These are phyloP conservation scores for Stentor roeselii DNA, from an alignment of 73 alveolate species.

Conservation along the genomic window DNA sequence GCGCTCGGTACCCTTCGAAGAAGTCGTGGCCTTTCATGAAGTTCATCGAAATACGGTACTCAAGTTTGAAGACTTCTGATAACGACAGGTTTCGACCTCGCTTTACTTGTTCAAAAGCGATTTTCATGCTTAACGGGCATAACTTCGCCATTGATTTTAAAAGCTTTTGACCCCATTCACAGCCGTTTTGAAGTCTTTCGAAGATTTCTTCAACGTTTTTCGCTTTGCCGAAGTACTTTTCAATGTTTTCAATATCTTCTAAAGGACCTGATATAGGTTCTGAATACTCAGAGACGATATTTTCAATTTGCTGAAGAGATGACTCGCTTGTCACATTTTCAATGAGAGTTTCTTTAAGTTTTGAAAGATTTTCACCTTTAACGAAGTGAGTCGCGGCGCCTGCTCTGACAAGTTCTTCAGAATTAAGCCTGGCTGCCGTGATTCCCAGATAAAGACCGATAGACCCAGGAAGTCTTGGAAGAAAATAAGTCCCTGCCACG, in stretches of 20 bases:
- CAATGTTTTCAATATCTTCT: slow-evolving; percentile 26
- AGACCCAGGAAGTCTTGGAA: slow-evolving; percentile 66
- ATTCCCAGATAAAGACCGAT: slow-evolving; percentile 81
- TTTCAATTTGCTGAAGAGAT: slow-evolving; percentile 30
- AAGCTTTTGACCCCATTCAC: slow-evolving; percentile 22
- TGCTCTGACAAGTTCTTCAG: slow-evolving; percentile 68
- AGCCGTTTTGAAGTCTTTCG: not conserved
- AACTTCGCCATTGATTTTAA: slow-evolving; percentile 26
- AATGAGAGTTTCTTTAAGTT: slow-evolving; percentile 39
- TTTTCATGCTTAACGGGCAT: slow-evolving; percentile 63
- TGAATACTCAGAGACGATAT: slow-evolving; percentile 33
- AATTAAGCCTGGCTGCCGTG: slow-evolving; percentile 84
- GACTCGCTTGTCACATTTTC: slow-evolving; percentile 21
- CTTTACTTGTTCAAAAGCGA: slow-evolving; percentile 68
- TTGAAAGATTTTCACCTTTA: slow-evolving; percentile 36
- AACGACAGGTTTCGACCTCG: slow-evolving; percentile 72
- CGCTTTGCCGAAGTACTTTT: slow-evolving; percentile 38
- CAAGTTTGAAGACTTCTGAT: slow-evolving; percentile 73
- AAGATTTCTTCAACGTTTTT: slow-evolving; percentile 37
- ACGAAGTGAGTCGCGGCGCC: slow-evolving; percentile 92
- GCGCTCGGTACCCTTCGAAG: slow-evolving; percentile 87
- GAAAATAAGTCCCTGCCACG: slow-evolving; percentile 91
- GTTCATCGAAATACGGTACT: slow-evolving; percentile 68
- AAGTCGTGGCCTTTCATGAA: slow-evolving; percentile 76
- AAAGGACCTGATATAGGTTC: not conserved